A percentile compares a stretch with the other conserved stretches of the same genome.
These are phyloP conservation scores for Platanus orientalis DNA, from an alignment of 164 flowering plant species.

Conservation along the genomic window DNA sequence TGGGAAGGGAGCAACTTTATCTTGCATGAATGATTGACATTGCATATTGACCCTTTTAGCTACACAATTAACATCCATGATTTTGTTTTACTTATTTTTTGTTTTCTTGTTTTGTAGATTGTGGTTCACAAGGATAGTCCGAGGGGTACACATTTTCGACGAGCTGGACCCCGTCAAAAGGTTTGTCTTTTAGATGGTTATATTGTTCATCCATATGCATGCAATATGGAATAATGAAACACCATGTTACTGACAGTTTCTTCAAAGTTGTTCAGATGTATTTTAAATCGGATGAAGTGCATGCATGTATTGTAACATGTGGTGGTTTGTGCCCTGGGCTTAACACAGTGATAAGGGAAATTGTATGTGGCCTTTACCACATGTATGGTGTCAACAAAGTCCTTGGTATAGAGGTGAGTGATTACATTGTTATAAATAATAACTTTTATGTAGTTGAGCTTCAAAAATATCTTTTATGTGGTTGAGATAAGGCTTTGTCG, in stretches of 20 bases:
- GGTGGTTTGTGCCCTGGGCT: conserved; percentile 97
- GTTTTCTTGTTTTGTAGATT: conserved; percentile 32
- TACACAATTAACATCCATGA: neutral
- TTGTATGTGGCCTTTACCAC: conserved; percentile 67
- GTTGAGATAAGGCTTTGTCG: too few relatives aligned
- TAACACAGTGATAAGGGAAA: conserved; percentile 90
- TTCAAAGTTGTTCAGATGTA: conserved; percentile 49
- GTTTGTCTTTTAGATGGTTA: conserved; percentile 22
- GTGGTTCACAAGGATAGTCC: conserved; percentile 62
- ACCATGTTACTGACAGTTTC: neutral
- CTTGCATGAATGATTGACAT: neutral
- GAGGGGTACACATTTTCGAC: conserved; percentile 79
- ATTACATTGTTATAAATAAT: neutral
- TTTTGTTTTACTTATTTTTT: neutral
- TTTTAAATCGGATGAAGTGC: conserved; percentile 83
- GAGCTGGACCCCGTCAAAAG: conserved; percentile 87
- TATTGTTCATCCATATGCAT: neutral
- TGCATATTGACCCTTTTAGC: too few relatives aligned
- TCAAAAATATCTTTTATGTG: too few relatives aligned
- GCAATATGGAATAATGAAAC: conserved; percentile 2
- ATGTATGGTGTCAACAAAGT: conserved; percentile 85
- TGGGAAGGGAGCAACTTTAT: neutral
- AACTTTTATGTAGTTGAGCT: too few relatives aligned
- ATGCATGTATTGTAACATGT: conserved; percentile 91
- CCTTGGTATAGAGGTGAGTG: conserved; percentile 78